These are phyloP conservation scores for Rubia yunnanensis DNA, from an alignment of 257 asterid genomes.

Conservation along the genomic window DNA sequence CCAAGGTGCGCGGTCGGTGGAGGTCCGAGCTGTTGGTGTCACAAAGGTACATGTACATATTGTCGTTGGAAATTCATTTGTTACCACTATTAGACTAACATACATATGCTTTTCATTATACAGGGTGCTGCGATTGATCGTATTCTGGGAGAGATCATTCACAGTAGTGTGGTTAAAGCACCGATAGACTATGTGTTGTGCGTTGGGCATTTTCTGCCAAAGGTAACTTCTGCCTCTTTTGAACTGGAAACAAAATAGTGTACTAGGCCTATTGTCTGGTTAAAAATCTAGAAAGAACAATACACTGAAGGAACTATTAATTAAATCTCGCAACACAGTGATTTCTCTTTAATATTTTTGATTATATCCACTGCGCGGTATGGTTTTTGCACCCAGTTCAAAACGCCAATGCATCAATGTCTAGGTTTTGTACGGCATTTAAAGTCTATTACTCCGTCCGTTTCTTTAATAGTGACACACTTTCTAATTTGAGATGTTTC, in stretches of 20 bases:
- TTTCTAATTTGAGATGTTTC: too few relatives aligned
- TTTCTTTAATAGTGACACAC: too few relatives aligned
- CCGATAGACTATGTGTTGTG: constrained; percentile 87
- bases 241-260: neutral
- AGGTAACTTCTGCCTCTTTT: constrained; percentile 33
- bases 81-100: neutral
- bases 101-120: constrained; percentile 6
- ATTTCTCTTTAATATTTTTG: neutral
- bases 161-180: constrained; percentile 47
- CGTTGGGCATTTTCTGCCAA: constrained; percentile 79
- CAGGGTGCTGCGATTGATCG: constrained; percentile 99
- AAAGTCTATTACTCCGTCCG: too few relatives aligned
- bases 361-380: neutral
- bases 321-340: neutral
- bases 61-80: constrained; percentile 1
- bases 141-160: constrained; percentile 89
- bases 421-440: neutral
- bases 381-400: neutral
- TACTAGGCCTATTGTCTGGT: neutral
- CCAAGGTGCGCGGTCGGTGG: constrained; percentile 86
- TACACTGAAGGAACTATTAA: neutral
- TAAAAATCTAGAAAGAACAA: neutral
- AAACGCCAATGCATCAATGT: neutral
- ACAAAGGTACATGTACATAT: constrained; percentile 50
- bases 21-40: constrained; percentile 91